Evolutionary conservation across 2,329 filamentous ascomycete genomes (phyloP), one percentile per base, ranked within the genome.

Genomic region (Alternaria sp.): DNA sequence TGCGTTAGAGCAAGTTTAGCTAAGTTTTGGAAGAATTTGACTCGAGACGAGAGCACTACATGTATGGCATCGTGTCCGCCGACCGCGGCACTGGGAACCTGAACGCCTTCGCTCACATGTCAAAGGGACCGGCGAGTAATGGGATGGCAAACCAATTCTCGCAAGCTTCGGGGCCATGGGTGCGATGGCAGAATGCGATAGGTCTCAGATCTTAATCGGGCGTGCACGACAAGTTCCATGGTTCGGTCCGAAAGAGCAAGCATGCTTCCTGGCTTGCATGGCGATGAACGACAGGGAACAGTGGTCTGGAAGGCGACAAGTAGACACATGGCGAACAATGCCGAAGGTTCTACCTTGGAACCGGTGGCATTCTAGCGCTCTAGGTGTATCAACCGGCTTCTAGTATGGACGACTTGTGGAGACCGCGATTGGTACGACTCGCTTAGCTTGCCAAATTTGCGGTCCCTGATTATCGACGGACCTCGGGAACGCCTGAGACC

Each of bases 231-330:
- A 41, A 18, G 46, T 48, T 48, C 30, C 30, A 24, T 48, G 46
- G 46, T 34, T 30, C 30, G 22, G 51, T 32, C 34, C 43, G 28
- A 43, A 18, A 41, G n/a, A 12, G 53, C 28, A 28, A 14, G 28
- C 18, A 36, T 43, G 54, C 47, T 38, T 28, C 47, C 48, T 42
- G n/a, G 48, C 39, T 57, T 34, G 39, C 51, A 53, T 34, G 51
- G 39, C 51, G 43, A 59, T 49, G 34, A 24, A 59, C 38, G 51
- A 46, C 56, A 55, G 53, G 44, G 57, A 43, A 48, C 14, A 3
- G 30, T 36, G 30, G 46, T 36, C 46, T 49, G 32, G 32, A 49
- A 38, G 46, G 30, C 28, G 28, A 22, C 7, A 34, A 12, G 28
- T 42, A 52, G 47, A 34, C 30, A 26, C 49, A 48, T 24, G 24